phyloP scores from a whole-genome alignment of 768 basidiomycete genomes.

The Multifurca ochricompacta region DNA sequence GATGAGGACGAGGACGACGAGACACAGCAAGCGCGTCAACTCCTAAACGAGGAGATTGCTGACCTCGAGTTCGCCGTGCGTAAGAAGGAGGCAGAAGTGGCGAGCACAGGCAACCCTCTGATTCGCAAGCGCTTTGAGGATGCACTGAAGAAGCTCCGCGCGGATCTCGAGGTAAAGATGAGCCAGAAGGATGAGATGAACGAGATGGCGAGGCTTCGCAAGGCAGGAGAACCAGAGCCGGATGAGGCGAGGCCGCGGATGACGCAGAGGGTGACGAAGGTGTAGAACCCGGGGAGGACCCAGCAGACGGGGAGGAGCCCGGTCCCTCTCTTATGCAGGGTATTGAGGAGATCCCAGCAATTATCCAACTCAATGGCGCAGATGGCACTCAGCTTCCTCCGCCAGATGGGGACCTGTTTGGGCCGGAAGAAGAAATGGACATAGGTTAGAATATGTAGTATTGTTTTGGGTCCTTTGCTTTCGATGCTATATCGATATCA shows the following conservation, averaged over 20 bases:
- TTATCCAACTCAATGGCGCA: constrained; percentile 14
- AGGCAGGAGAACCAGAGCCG: constrained; percentile 52
- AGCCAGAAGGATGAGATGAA: constrained; percentile 73
- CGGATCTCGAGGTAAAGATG: constrained; percentile 79
- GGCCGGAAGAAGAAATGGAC: constrained; percentile 25
- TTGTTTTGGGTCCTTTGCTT: background rate
- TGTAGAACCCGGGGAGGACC: constrained; percentile 25
- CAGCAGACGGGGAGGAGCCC: constrained; percentile 27
- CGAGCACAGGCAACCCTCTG: constrained; percentile 76
- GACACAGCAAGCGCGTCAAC: constrained; percentile 58
- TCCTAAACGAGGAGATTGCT: constrained; percentile 82
- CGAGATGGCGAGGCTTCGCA: constrained; percentile 63
- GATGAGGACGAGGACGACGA: constrained; percentile 81
- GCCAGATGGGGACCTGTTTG: constrained; percentile 18
- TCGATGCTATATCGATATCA: background rate
- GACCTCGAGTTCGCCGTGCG: constrained; percentile 83
- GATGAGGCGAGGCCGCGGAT: constrained; percentile 33
- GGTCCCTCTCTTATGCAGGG: constrained; percentile 8
- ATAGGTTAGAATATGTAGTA: constrained; percentile 22
- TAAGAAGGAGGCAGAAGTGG: constrained; percentile 78
- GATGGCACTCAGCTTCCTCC: constrained; percentile 7
- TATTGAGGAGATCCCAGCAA: constrained; percentile 11
- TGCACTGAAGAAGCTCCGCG: constrained; percentile 77
- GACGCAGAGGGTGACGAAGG: constrained; percentile 30
- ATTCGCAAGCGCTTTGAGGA: constrained; percentile 95